A percentile compares a stretch with the other conserved stretches of the same genome.
Evolutionary conservation across 768 basidiomycete species (phyloP).

Genomic region (Galerina sulciceps): DNA sequence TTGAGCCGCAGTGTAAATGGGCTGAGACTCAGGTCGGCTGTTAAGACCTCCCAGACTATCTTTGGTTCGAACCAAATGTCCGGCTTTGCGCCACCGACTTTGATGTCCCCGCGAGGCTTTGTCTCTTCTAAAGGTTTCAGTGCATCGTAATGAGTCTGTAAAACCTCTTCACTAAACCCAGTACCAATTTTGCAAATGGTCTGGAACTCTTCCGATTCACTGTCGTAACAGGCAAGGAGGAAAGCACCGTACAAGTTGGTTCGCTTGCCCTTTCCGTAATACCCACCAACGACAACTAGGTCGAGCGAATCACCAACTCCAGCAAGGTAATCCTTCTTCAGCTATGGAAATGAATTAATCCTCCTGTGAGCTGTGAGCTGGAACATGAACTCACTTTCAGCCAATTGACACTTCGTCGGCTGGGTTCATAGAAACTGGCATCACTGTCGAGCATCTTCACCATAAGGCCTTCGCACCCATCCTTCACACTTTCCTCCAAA

Average conservation of each 20-base stretch:
- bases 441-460: slow-evolving; percentile 97
- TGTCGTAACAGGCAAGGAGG: slow-evolving; percentile 95
- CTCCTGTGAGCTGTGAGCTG: not conserved
- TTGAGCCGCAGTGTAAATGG: slow-evolving; percentile 93
- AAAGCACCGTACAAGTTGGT: slow-evolving; percentile 98
- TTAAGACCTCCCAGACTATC: slow-evolving; percentile 97
- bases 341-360: slow-evolving; percentile 46
- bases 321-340: slow-evolving; percentile 98
- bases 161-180: slow-evolving; percentile 91
- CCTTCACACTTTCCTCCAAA: slow-evolving; percentile 95
- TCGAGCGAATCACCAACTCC: slow-evolving; percentile 98
- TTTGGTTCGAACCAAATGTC: slow-evolving; percentile 98
- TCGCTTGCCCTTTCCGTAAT: slow-evolving; percentile 97
- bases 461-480: slow-evolving; percentile 99
- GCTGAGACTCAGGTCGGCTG: slow-evolving; percentile 95
- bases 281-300: slow-evolving; percentile 96
- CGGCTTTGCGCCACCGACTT: slow-evolving; percentile 91
- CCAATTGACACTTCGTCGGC: slow-evolving; percentile 96
- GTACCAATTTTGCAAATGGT: slow-evolving; percentile 99
- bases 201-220: slow-evolving; percentile 92
- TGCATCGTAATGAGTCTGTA: slow-evolving; percentile 80
- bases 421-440: slow-evolving; percentile 94
- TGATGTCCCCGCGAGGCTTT: slow-evolving; percentile 81
- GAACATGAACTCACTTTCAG: slow-evolving; percentile 70
- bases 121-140: slow-evolving; percentile 78